Evolutionary conservation across 1,284 basidiomycete genomes (phyloP).

Genomic region (Ganoderma resinaceum): DNA sequence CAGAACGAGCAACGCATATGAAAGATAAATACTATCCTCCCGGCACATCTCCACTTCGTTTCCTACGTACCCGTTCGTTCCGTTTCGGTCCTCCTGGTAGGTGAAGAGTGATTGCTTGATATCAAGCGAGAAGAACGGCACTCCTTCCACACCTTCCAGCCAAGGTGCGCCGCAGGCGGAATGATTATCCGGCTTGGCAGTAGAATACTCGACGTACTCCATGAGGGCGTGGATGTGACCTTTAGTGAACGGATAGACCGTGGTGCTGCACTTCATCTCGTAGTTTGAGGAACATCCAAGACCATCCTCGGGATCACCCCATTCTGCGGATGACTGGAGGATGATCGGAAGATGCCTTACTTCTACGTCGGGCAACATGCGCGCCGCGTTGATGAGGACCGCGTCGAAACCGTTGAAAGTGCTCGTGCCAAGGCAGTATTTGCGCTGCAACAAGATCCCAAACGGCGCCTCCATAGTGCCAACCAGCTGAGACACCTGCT

Average conservation of each 20-base stretch:
- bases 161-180: conserved; percentile 15
- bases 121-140: conserved; percentile 37
- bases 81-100: conserved; percentile 25
- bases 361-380: conserved; percentile 14
- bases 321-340: conserved; percentile 15
- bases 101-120: conserved; percentile 22
- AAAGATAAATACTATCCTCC: conserved; percentile 41
- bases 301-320: conserved; percentile 4
- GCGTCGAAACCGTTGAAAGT: conserved; percentile 38
- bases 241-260: conserved; percentile 38
- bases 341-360: conserved; percentile 40
- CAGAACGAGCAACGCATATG: conserved; percentile 31
- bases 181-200: background rate
- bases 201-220: background rate
- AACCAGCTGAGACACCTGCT: conserved; percentile 20
- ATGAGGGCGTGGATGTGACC: conserved; percentile 34
- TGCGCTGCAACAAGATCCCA: conserved; percentile 38
- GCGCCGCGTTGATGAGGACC: conserved; percentile 31
- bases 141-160: conserved; percentile 27
- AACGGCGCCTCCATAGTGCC: conserved; percentile 32
- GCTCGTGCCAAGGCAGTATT: conserved; percentile 37
- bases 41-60: conserved; percentile 37
- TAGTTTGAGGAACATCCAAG: background rate
- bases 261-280: conserved; percentile 14
- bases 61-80: conserved; percentile 34